Evolutionary conservation across 768 basidiomycete species (phyloP).

Genomic region (Fomitopsis pulvina): DNA sequence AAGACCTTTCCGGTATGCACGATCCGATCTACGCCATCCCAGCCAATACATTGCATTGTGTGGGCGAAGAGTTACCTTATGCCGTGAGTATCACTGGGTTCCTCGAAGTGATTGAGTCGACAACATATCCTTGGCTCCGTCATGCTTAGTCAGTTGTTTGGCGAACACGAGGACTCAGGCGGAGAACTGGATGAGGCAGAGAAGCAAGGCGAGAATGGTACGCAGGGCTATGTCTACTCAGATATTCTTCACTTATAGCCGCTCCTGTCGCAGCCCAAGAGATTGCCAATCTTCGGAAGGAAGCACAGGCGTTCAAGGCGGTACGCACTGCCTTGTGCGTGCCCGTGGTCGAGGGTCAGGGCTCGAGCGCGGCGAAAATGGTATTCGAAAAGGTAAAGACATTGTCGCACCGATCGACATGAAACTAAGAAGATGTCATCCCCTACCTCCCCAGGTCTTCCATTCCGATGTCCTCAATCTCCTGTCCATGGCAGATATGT

Average conservation of each 20-base stretch:
- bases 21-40: constrained; percentile 92
- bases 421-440: background rate
- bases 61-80: constrained; percentile 98
- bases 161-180: constrained; percentile 80
- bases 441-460: constrained; percentile 59
- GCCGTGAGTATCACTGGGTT: constrained; percentile 45
- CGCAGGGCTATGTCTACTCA: too few relatives aligned
- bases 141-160: constrained; percentile 75
- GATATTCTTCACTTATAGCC: too few relatives aligned
- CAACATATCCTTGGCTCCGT: background rate
- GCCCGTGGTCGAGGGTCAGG: constrained; percentile 16
- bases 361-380: constrained; percentile 46
- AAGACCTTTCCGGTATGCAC: constrained; percentile 98
- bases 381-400: constrained; percentile 77
- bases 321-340: constrained; percentile 67
- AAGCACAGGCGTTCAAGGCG: constrained; percentile 81
- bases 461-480: constrained; percentile 81
- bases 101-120: background rate
- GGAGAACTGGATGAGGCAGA: constrained; percentile 89
- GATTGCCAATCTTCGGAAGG: constrained; percentile 83
- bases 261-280: constrained; percentile 91
- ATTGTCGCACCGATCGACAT: background rate
- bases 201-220: constrained; percentile 90
- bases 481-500: constrained; percentile 94
- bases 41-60: constrained; percentile 97